Evolutionary conservation across 108 stramenopile genomes (phyloP), one percentile per base, ranked within the genome.

Genomic region (Nitzschia putrida): DNA sequence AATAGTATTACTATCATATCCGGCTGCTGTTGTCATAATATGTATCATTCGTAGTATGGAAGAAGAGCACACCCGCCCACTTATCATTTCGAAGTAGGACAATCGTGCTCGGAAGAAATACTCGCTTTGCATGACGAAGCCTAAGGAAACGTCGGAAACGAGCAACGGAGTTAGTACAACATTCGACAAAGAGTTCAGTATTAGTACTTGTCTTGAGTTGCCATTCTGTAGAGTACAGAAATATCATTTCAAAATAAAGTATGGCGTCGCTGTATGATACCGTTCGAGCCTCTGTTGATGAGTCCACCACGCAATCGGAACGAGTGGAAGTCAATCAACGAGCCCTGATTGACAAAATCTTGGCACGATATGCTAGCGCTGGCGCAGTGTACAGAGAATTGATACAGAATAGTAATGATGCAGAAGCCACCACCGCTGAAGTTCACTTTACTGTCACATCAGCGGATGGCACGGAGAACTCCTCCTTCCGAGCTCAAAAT

Each of bases 271-370:
- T 68, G 21, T 68, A 68, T 24, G 67, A 68, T 40, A 38, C 39
- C 1, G 67, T 68, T 42, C 53, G 67, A 13, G 67, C 53, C 21
- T 40, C 26, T 43, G 67, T 68, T 7, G 52, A 53, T 0, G 38
- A 45, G 40, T 43, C 57, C 5, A 67, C 20, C 66, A 53, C 61
- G 13, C 80, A 76, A 25, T 34, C 29, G 3, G 84, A 87, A 57
- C 81, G 88, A 11, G 93, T 94, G 14, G 85, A 88, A 61, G 89
- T 90, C 38, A 94, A 94, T 64, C 93, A 94, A 63, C 79, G 93
- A n/a, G 93, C 89, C 11, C 67, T 94, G 56, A 94, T 94, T 61
- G 93, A 94, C 63, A 94, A 92, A 78, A 91, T 94, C 63, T 65
- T 94, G 24, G 93, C 93, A 25, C 79, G 93, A 14, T 94, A 94